Percentiles rank a stretch among this genome's conserved stretches.
Conservation (phyloP, 2,329 filamentous ascomycete species). For the Colletotrichum noveboracense region DNA sequence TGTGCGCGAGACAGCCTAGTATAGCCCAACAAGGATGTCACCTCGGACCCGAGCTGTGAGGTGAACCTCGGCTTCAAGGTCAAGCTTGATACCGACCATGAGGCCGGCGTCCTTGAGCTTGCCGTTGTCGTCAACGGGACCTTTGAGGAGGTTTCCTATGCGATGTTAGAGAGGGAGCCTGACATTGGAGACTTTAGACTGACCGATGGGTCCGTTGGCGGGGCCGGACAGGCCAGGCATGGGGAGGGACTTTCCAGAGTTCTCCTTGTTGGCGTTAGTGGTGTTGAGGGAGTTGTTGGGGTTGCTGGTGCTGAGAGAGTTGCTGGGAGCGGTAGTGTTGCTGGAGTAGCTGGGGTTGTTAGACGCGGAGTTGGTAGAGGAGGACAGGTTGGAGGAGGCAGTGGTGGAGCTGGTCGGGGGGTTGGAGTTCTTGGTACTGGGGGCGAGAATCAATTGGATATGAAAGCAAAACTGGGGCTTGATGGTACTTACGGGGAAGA, state of each 20-base stretch:
- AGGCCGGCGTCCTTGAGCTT: slow-evolving; percentile 62
- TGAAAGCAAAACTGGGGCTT: slow-evolving; percentile 40
- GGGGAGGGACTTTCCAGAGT: slow-evolving; percentile 40
- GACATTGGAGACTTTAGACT: not conserved
- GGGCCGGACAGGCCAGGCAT: slow-evolving; percentile 41
- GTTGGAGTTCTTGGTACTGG: slow-evolving; percentile 41
- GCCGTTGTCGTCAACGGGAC: slow-evolving; percentile 61
- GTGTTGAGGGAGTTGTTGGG: slow-evolving; percentile 6
- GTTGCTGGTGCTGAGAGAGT: not conserved
- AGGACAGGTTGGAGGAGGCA: not conserved
- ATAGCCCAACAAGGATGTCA: slow-evolving; percentile 65
- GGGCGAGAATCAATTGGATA: not conserved
- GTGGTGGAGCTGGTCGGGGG: slow-evolving; percentile 28
- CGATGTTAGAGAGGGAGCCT: not conserved
- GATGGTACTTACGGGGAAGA: slow-evolving; percentile 35
- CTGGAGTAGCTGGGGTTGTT: not conserved
- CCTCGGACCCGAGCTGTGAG: slow-evolving; percentile 64
- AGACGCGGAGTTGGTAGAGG: slow-evolving; percentile 10
- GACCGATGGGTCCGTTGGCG: slow-evolving; percentile 32
- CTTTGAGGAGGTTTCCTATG: slow-evolving; percentile 59
- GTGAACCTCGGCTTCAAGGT: slow-evolving; percentile 67
- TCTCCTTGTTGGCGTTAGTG: slow-evolving; percentile 45
- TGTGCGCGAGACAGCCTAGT: slow-evolving; percentile 37
- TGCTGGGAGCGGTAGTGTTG: slow-evolving; percentile 5
- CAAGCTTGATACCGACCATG: slow-evolving; percentile 67